These are phyloP conservation scores for Sequoiadendron giganteum DNA, from an alignment of 75 land plant species.

Conservation along the genomic window DNA sequence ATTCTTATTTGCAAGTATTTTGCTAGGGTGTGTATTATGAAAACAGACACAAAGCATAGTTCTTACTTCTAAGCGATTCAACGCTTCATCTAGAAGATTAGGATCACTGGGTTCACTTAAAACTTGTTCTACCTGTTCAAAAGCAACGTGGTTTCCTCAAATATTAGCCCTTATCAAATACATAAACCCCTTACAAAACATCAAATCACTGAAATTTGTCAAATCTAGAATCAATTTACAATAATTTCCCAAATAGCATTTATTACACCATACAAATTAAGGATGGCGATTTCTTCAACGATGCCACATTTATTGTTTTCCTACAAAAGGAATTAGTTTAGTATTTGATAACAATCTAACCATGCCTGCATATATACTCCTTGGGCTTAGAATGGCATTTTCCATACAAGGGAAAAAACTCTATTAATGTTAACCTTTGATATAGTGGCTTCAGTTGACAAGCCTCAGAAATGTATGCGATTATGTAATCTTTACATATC, in stretches of 20 bases:
- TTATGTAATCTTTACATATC: too few relatives aligned
- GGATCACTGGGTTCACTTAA: neutral
- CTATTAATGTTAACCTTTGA: neutral
- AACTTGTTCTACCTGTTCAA: neutral
- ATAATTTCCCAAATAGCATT: neutral
- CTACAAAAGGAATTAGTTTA: neutral
- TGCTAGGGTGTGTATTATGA: neutral
- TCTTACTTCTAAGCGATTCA: neutral
- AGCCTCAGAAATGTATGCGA: too few relatives aligned
- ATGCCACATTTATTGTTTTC: neutral
- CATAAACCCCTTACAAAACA: neutral
- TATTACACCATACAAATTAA: neutral
- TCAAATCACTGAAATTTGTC: neutral
- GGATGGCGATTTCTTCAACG: neutral
- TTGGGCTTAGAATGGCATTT: neutral
- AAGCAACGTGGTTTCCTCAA: neutral
- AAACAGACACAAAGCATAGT: neutral
- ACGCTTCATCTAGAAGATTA: neutral
- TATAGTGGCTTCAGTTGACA: neutral
- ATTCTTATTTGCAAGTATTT: neutral
- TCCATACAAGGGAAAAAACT: neutral
- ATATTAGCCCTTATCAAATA: neutral
- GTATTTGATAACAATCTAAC: neutral
- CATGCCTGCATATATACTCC: neutral
- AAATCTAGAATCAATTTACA: neutral